Evolutionary conservation across 768 basidiomycete species (phyloP), one percentile per base, ranked within the genome.

Genomic region (Lactarius psammicola): DNA sequence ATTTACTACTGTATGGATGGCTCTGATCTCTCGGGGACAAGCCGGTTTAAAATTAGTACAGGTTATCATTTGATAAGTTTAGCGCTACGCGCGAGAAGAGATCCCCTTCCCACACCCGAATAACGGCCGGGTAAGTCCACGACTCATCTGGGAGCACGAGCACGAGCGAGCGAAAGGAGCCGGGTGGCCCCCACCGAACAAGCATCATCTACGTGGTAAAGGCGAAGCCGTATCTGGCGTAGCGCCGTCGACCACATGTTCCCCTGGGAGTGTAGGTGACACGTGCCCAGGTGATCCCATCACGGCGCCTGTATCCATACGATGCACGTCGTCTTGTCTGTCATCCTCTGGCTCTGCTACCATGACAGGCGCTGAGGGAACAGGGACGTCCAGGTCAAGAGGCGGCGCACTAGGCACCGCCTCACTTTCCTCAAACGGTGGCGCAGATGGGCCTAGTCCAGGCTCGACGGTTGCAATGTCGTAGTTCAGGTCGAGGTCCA

Each of bases 341-440:
- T 62, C 63, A 28, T 63, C 61, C 4, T 31, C 38, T 23, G 20
- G 30, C 46, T 49, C 46, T 49, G 46, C 9, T 7, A 5, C 51
- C 23, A 64, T 42, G n/a, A 59, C 59, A 28, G 64, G 69, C 18
- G 69, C 69, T 11, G 69, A 68, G 10, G 69, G 60, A 4, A 51
- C 62, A 15, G 57, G 60, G 20, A 17, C 56, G 5, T 59, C 67
- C 18, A 31, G 23, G 17, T 63, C 69, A 51, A 66, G 42, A 1
- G 61, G 64, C 26, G 69, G 69, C 0, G 68, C 68, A 42, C 60
- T 62, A 11, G 60, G 65, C 13, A 65, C 57, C 20, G 56, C 51
- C 28, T 20, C 59, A 2, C 17, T 26, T 36, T 70, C 69, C 36
- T 69, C 69, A 8, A 65, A 69, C 7, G 69, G 67, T 4, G 67